phyloP scores from a whole-genome alignment of 805 yeast species.

The Kuraishia capsulata region DNA sequence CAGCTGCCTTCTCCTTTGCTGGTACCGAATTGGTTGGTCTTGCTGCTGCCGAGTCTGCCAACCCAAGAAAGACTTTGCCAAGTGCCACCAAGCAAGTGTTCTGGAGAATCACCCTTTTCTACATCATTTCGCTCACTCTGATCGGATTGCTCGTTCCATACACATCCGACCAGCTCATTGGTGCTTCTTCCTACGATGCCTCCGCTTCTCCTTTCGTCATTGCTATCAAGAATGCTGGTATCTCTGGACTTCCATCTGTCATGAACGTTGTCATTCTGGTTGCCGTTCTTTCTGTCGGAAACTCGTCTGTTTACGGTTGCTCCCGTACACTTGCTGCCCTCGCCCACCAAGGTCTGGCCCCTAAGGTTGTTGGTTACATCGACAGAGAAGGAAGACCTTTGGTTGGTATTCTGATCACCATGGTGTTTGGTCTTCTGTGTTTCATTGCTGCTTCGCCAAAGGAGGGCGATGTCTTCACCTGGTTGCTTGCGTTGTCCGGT shows the following conservation, averaged over 20 bases:
- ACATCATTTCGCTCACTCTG: conserved; percentile 41
- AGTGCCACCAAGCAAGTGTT: conserved; percentile 57
- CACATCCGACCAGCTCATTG: conserved; percentile 37
- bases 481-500: conserved; percentile 75
- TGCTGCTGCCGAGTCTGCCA: conserved; percentile 58
- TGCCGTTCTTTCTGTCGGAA: conserved; percentile 70
- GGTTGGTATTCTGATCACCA: conserved; percentile 49
- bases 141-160: conserved; percentile 58
- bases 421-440: conserved; percentile 47
- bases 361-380: conserved; percentile 52
- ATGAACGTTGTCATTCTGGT: conserved; percentile 68
- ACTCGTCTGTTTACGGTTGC: conserved; percentile 65
- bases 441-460: conserved; percentile 54
- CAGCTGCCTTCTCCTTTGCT: conserved; percentile 56
- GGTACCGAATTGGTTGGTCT: conserved; percentile 61
- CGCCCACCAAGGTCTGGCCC: conserved; percentile 65
- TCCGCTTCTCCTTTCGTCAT: conserved; percentile 71
- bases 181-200: conserved; percentile 38
- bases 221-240: conserved; percentile 55
- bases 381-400: conserved; percentile 77
- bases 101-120: conserved; percentile 55
- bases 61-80: conserved; percentile 54
- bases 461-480: conserved; percentile 52
- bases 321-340: conserved; percentile 62
- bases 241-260: conserved; percentile 57